Conservation (phyloP, 2,329 filamentous ascomycete genomes). For the Hypocrella siamensis region DNA sequence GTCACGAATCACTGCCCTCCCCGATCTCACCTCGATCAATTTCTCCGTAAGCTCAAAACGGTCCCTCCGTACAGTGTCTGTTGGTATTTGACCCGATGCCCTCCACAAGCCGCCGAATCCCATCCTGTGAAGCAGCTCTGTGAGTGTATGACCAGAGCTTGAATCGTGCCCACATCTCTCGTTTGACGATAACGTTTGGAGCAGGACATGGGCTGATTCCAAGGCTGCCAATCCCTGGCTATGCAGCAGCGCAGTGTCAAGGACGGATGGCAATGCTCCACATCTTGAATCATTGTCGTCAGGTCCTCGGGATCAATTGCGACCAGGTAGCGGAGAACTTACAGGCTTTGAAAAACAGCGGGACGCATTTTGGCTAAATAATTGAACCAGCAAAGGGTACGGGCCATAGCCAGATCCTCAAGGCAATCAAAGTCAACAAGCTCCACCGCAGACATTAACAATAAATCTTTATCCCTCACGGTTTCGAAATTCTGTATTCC, state of each 20-base stretch:
- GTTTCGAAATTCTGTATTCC: conserved; percentile 18
- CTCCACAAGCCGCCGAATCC: conserved; percentile 51
- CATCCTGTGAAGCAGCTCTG: conserved; percentile 38
- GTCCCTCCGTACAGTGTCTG: conserved; percentile 32
- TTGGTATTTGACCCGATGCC: conserved; percentile 33
- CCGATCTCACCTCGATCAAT: conserved; percentile 39
- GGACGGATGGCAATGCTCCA: conserved; percentile 37
- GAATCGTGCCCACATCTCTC: conserved; percentile 31
- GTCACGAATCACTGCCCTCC: background rate
- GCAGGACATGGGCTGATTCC: conserved; percentile 42
- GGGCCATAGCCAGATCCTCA: conserved; percentile 45
- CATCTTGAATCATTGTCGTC: conserved; percentile 22
- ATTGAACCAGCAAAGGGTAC: conserved; percentile 43
- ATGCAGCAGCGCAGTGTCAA: conserved; percentile 47
- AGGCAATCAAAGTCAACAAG: conserved; percentile 51
- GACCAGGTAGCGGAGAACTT: conserved; percentile 14
- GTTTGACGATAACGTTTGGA: conserved; percentile 42
- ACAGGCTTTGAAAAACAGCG: conserved; percentile 42
- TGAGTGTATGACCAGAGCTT: conserved; percentile 30
- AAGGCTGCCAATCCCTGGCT: conserved; percentile 46
- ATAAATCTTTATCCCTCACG: conserved; percentile 43
- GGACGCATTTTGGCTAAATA: conserved; percentile 38
- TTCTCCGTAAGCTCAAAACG: conserved; percentile 41
- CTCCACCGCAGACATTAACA: conserved; percentile 47
- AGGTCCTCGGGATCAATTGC: background rate